Base-by-base conservation (phyloP, 73 alveolate genomes). In the Symbiodinium natans region DNA sequence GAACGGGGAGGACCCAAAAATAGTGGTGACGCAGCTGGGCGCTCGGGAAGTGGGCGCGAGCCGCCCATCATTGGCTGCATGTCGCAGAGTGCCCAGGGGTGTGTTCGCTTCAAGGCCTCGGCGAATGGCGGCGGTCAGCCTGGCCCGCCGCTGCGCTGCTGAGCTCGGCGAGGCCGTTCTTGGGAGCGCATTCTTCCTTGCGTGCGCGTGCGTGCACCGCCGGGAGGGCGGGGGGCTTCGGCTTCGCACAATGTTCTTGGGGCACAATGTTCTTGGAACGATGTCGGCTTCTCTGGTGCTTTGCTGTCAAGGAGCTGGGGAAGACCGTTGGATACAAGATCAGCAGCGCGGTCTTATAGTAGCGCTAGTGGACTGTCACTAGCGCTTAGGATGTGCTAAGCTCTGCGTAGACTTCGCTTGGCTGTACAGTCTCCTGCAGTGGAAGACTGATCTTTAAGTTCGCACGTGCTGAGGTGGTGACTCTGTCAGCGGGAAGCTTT, bases 11-110 rank as follows among this genome's bases (percentile, higher is more conserved):
- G 95, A 63, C 33, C 77, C 99, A 95, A 98, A 77, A 36, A 97
- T 99, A 54, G 96, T 99, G 46, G 93, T 99, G 93, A 99, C 99
- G 36, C 99, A 99, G 96, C 99, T 99, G 41, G 71, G n/a, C 25
- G 2, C 71, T 43, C 19, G 19, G 56, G 56, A 43, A 43, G 11
- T 11, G 56, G 56, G 56, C 56, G 5, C 56, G 19, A 11, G 5
- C 56, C 19, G 56, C 11, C 11, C 11, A 43, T 43, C n/a, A n/a
- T n/a, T n/a, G n/a, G n/a, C n/a, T n/a, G n/a, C n/a, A n/a, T n/a
- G n/a, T n/a, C n/a, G n/a, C n/a, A n/a, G n/a, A n/a, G n/a, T n/a
- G n/a, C n/a, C n/a, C n/a, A n/a, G n/a, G n/a, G 68, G 29, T 10
- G n/a, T n/a, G n/a, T 52, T 52, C 68, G 29, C 31, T 52, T 29